These are phyloP conservation scores for Neurospora sp. DNA, from an alignment of 2,329 filamentous ascomycete genomes.

Conservation along the genomic window DNA sequence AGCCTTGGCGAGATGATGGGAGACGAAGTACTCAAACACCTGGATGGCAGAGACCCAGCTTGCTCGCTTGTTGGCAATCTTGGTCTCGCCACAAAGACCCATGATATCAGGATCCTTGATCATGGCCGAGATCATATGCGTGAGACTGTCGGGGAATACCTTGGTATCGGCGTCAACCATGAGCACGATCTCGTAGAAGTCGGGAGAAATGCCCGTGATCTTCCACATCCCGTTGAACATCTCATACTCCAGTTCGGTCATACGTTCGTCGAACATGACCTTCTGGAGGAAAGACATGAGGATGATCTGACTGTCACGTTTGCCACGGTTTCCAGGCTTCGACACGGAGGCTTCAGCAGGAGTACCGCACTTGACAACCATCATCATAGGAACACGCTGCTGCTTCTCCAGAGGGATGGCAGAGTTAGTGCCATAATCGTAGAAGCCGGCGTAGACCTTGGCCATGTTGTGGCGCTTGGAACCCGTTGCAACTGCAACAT, in stretches of 20 bases:
- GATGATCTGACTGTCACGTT: constrained; percentile 98
- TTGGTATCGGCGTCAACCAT: constrained; percentile 99
- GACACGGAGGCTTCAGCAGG: constrained; percentile 70
- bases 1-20: constrained; percentile 90
- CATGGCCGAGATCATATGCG: constrained; percentile 98
- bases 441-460: constrained; percentile 96
- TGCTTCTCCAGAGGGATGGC: constrained; percentile 76
- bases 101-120: constrained; percentile 98
- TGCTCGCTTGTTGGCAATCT: constrained; percentile 95
- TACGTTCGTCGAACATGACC: constrained; percentile 99
- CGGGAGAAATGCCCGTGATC: constrained; percentile 93
- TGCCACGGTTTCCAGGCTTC: constrained; percentile 95
- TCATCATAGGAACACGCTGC: constrained; percentile 95
- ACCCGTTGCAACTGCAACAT: constrained; percentile 90
- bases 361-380: constrained; percentile 91
- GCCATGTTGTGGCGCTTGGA: constrained; percentile 99
- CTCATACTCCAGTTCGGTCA: constrained; percentile 98
- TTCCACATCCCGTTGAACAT: constrained; percentile 99
- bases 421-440: constrained; percentile 83
- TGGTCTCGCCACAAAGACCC: constrained; percentile 97
- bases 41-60: constrained; percentile 97
- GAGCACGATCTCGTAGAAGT: constrained; percentile 95
- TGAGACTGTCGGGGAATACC: constrained; percentile 95
- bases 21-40: constrained; percentile 99
- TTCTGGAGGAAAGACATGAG: constrained; percentile 99